These are phyloP conservation scores for Stagonosporopsis vannaccii DNA, from an alignment of 2,329 filamentous ascomycete species.

Conservation along the genomic window DNA sequence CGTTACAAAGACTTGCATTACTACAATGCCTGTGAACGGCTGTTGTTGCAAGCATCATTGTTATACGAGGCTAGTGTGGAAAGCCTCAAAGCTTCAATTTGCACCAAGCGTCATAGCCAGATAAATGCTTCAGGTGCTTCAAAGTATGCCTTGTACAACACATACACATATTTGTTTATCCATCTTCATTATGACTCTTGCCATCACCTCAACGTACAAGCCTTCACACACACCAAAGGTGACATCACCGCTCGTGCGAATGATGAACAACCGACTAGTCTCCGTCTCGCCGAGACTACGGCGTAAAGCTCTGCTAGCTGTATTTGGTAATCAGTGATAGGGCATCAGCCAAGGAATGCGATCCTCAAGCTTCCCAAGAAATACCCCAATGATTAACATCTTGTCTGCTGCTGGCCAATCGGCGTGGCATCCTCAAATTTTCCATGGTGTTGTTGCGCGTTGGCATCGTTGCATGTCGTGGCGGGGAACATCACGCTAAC, in stretches of 20 bases:
- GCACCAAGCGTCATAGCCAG: not conserved
- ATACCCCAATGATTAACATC: not conserved
- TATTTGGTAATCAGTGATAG: conserved; percentile 5
- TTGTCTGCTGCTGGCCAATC: not conserved
- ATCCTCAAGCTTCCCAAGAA: not conserved
- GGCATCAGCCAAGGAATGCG: not conserved
- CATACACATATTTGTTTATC: no score
- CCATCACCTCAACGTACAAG: not conserved
- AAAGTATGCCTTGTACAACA: no score
- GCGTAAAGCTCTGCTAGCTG: not conserved
- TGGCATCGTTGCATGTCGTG: not conserved
- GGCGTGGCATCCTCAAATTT: not conserved
- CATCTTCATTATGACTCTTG: no score
- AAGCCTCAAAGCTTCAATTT: not conserved
- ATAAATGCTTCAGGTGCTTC: no score
- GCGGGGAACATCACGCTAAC: conserved; percentile 5
- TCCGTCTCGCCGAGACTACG: not conserved
- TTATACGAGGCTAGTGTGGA: not conserved
- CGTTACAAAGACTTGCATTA: no score
- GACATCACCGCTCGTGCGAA: not conserved
- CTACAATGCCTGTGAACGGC: no score
- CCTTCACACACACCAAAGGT: not conserved
- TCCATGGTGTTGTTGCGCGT: not conserved
- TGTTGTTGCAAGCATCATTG: not conserved
- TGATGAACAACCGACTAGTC: not conserved